Evolutionary conservation across 768 basidiomycete genomes (phyloP).

Genomic region (Lanmaoa pseudosensibilis): DNA sequence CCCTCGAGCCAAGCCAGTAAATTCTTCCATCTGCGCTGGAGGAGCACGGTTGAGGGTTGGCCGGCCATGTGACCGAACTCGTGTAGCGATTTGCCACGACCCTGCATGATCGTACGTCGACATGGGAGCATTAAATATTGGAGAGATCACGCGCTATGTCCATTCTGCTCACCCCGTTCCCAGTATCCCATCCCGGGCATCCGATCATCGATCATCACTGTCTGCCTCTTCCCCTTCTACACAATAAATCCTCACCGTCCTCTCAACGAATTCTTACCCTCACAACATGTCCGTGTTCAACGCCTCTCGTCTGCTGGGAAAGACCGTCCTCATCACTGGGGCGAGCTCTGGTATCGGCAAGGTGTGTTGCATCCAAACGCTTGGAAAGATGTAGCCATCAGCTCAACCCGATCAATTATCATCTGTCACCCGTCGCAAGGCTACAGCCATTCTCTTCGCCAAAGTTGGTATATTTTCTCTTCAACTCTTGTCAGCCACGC

Average conservation of each 20-base stretch:
- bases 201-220: neutral
- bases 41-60: neutral
- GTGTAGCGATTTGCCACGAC: neutral
- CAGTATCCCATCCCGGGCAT: constrained; percentile 1
- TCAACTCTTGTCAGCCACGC: neutral
- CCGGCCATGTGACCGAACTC: constrained; percentile 3
- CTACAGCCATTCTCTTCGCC: constrained; percentile 86
- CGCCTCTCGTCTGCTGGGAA: constrained; percentile 73
- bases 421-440: constrained; percentile 43
- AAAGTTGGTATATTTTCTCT: constrained; percentile 47
- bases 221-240: neutral
- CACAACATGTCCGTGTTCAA: constrained; percentile 77
- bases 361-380: constrained; percentile 43
- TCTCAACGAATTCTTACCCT: neutral
- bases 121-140: neutral
- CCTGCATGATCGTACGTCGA: neutral
- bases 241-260: neutral
- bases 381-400: neutral
- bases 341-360: constrained; percentile 90
- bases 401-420: neutral
- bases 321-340: constrained; percentile 86
- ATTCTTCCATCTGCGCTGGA: constrained; percentile 40
- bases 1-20: constrained; percentile 54
- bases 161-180: neutral
- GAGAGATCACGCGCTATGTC: constrained; percentile 5